Evolutionary conservation across 805 yeast genomes (phyloP).

Genomic region (Sungouiella thailandica): DNA sequence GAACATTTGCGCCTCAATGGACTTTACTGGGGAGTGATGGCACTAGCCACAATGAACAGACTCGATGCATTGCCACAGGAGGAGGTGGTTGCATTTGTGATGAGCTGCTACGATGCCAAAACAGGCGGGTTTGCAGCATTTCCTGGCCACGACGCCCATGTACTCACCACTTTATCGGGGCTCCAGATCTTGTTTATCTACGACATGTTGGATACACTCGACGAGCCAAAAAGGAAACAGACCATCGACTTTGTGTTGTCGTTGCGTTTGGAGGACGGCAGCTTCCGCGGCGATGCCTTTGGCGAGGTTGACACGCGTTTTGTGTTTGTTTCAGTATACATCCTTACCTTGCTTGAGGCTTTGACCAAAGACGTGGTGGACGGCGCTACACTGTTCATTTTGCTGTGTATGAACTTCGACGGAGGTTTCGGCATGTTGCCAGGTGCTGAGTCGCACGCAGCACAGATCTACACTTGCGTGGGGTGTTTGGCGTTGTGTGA

Average conservation of each 20-base stretch:
- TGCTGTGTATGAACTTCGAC: conserved; percentile 79
- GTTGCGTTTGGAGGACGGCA: conserved; percentile 59
- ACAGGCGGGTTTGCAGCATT: conserved; percentile 87
- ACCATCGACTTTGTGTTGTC: conserved; percentile 23
- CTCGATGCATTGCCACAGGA: conserved; percentile 49
- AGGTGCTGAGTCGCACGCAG: conserved; percentile 93
- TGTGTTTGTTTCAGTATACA: conserved; percentile 74
- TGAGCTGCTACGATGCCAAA: conserved; percentile 53
- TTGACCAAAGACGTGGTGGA: conserved; percentile 52
- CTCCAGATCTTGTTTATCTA: conserved; percentile 72
- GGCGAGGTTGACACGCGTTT: conserved; percentile 94
- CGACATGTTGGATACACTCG: conserved; percentile 42
- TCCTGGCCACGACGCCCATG: conserved; percentile 85
- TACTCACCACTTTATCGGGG: conserved; percentile 80
- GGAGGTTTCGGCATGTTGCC: conserved; percentile 95
- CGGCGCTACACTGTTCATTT: conserved; percentile 61
- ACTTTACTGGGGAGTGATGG: conserved; percentile 90
- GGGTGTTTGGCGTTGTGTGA: conserved; percentile 57
- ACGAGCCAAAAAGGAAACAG: conserved; percentile 22
- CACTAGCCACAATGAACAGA: conserved; percentile 57
- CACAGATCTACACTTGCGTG: conserved; percentile 82
- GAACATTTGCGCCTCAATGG: conserved; percentile 92
- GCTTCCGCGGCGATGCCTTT: conserved; percentile 83
- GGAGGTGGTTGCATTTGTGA: conserved; percentile 65
- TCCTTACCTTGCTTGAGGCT: conserved; percentile 63